Conservation (phyloP, 140 eudicot genomes). For the Flaveria floridana region DNA sequence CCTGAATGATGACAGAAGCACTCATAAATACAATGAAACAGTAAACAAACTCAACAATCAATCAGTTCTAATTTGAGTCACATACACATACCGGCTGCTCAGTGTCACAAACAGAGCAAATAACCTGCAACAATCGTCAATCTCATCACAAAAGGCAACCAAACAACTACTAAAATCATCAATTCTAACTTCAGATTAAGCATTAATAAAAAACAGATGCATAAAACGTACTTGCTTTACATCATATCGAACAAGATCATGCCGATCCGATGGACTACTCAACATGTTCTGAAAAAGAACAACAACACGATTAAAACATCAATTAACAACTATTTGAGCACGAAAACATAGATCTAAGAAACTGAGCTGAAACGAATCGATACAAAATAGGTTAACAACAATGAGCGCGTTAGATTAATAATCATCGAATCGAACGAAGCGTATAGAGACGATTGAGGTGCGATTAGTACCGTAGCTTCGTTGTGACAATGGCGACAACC, state of each 20-base stretch:
- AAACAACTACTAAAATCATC: background rate
- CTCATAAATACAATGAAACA: background rate
- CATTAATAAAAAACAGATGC: background rate
- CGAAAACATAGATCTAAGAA: constrained; percentile 13
- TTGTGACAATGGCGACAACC: constrained; percentile 97
- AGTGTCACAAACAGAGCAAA: constrained; percentile 86
- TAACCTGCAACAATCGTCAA: constrained; percentile 57
- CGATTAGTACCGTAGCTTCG: constrained; percentile 66
- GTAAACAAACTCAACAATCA: constrained; percentile 1
- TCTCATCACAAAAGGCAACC: constrained; percentile 1
- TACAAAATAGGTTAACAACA: background rate
- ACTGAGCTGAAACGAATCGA: background rate
- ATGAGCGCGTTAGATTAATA: background rate
- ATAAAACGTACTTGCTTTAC: constrained; percentile 63
- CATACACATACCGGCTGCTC: constrained; percentile 76
- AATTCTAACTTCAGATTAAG: constrained; percentile 2
- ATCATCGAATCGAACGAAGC: background rate
- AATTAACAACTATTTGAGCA: background rate
- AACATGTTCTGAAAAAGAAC: constrained; percentile 50
- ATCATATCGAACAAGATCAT: constrained; percentile 70
- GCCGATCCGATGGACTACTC: constrained; percentile 61
- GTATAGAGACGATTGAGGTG: constrained; percentile 7
- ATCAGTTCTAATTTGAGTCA: constrained; percentile 17
- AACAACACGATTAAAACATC: background rate
- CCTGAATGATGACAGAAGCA: constrained; percentile 42